Evolutionary conservation across 1,139 yeast genomes (phyloP).

Genomic region (Yamadazyma sp.): DNA sequence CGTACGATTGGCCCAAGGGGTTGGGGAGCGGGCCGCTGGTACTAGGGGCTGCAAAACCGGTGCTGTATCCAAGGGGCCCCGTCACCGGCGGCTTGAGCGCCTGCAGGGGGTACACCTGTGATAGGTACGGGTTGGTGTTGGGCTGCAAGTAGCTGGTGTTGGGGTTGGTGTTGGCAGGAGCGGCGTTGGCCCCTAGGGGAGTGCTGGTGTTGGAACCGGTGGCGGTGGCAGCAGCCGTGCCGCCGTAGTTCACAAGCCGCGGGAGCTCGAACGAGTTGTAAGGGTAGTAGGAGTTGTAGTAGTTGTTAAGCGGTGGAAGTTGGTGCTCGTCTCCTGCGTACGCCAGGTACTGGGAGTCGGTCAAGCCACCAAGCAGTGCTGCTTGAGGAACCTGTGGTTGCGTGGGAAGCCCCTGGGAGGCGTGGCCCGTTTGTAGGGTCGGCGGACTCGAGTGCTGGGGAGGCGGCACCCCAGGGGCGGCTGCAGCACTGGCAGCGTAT

Average conservation of each 20-base stretch:
- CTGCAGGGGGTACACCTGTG: not conserved
- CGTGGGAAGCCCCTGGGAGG: not conserved
- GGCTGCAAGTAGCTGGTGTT: not conserved
- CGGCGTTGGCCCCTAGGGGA: not conserved
- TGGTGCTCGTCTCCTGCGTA: constrained; percentile 2
- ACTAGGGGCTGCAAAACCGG: too few relatives aligned
- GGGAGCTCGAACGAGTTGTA: constrained; percentile 4
- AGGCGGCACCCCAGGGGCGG: not conserved
- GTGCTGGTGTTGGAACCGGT: not conserved
- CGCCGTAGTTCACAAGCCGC: not conserved
- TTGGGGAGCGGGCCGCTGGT: too few relatives aligned
- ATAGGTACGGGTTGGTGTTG: not conserved
- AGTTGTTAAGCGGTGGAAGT: constrained; percentile 4
- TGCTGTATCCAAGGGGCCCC: not conserved
- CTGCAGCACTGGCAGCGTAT: too few relatives aligned
- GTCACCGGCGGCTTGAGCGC: not conserved
- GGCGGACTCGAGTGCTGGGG: not conserved
- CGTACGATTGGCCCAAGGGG: too few relatives aligned
- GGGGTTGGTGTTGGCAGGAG: not conserved
- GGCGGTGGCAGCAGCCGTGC: not conserved
- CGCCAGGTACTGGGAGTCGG: not conserved
- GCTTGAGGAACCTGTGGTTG: not conserved
- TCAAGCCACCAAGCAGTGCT: not conserved
- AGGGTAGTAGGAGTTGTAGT: constrained; percentile 4
- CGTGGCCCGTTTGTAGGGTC: not conserved